These are phyloP conservation scores for Parastagonospora avenae DNA, from an alignment of 2,329 filamentous ascomycete genomes.

Conservation along the genomic window DNA sequence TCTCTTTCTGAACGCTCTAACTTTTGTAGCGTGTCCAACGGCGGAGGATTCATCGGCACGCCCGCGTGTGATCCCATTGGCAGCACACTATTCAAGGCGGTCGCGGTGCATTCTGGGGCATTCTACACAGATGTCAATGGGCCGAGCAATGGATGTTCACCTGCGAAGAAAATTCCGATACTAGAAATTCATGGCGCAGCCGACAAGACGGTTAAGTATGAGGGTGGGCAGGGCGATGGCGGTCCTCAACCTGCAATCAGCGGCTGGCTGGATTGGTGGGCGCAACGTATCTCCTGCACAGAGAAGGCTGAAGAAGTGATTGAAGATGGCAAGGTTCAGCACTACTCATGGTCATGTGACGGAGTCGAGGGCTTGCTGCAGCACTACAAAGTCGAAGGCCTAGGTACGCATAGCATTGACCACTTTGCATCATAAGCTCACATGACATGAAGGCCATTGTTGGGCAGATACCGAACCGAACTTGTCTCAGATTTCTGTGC, in stretches of 20 bases:
- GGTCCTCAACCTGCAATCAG: constrained; percentile 54
- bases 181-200: constrained; percentile 58
- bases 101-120: constrained; percentile 53
- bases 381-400: constrained; percentile 53
- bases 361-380: constrained; percentile 45
- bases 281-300: constrained; percentile 47
- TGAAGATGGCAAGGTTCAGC: constrained; percentile 50
- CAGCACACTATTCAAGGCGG: constrained; percentile 52
- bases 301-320: constrained; percentile 39
- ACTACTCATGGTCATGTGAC: constrained; percentile 51
- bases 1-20: neutral
- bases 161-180: constrained; percentile 50
- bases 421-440: constrained; percentile 10
- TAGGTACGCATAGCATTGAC: constrained; percentile 41
- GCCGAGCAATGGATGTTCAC: constrained; percentile 48
- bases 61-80: constrained; percentile 52
- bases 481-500: constrained; percentile 50
- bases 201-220: constrained; percentile 55
- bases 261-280: constrained; percentile 51
- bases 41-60: constrained; percentile 55
- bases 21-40: constrained; percentile 48
- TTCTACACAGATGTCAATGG: constrained; percentile 53
- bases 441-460: constrained; percentile 40
- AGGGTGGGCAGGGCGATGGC: constrained; percentile 50
- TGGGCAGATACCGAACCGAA: constrained; percentile 56